phyloP scores from a whole-genome alignment of 2,329 filamentous ascomycete species.

The Orbilia oligospora region DNA sequence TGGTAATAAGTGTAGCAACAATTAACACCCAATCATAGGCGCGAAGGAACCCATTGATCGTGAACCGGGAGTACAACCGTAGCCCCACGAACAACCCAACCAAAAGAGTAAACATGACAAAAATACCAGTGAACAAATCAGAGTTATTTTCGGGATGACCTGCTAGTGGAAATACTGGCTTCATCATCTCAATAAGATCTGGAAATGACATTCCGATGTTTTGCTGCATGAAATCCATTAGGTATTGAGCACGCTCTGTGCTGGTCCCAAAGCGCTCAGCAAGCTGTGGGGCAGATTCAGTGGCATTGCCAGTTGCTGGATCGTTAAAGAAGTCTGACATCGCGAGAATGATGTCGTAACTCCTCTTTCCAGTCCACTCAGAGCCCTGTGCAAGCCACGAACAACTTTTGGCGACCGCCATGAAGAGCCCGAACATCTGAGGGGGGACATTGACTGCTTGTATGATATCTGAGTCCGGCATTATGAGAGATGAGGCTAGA shows the following conservation, averaged over 20 bases:
- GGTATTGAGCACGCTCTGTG: conserved; percentile 28
- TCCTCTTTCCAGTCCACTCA: conserved; percentile 21
- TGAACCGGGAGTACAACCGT: conserved; percentile 35
- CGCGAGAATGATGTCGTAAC: conserved; percentile 25
- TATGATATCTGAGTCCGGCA: conserved; percentile 20
- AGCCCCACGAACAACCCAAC: conserved; percentile 23
- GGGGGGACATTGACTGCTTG: conserved; percentile 25
- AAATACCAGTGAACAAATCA: conserved; percentile 20
- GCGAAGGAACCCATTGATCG: conserved; percentile 32
- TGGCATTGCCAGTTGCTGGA: conserved; percentile 17
- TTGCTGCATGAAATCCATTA: conserved; percentile 27
- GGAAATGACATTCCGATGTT: conserved; percentile 16
- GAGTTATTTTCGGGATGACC: conserved; percentile 37
- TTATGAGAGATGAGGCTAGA: neutral
- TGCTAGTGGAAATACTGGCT: conserved; percentile 23
- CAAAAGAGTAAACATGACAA: conserved; percentile 60
- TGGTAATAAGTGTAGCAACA: conserved; percentile 20
- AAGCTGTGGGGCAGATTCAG: conserved; percentile 28
- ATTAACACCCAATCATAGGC: conserved; percentile 29
- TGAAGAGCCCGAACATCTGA: conserved; percentile 17
- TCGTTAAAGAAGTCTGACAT: conserved; percentile 32
- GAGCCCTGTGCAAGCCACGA: conserved; percentile 37
- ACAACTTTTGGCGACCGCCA: conserved; percentile 1
- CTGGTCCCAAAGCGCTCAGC: conserved; percentile 31
- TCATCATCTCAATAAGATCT: conserved; percentile 33